Conservation (phyloP, 2,329 filamentous ascomycete genomes). For the Clonostachys rosea region DNA sequence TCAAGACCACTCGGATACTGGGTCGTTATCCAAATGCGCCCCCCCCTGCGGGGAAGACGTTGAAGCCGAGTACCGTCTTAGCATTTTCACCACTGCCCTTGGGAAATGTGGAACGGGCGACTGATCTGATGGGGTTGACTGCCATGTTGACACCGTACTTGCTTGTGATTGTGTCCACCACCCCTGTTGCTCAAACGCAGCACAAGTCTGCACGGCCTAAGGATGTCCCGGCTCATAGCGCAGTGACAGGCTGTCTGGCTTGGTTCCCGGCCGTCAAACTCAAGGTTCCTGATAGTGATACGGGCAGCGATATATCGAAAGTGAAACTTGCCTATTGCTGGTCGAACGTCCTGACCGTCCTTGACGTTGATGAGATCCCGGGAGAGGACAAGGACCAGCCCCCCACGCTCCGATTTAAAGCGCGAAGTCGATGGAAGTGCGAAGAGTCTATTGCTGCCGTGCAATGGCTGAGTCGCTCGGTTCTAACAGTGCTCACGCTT, state of each 20-base stretch:
- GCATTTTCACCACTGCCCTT: slow-evolving; percentile 87
- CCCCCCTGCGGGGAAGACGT: slow-evolving; percentile 55
- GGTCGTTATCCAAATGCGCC: slow-evolving; percentile 80
- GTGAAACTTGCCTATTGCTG: slow-evolving; percentile 95
- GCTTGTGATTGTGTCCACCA: slow-evolving; percentile 94
- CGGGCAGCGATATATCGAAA: slow-evolving; percentile 66
- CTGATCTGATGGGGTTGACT: slow-evolving; percentile 83
- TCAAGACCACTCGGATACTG: slow-evolving; percentile 86
- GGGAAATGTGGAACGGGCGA: slow-evolving; percentile 87
- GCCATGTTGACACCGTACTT: slow-evolving; percentile 95
- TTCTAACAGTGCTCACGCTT: slow-evolving; percentile 86
- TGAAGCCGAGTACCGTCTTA: slow-evolving; percentile 91
- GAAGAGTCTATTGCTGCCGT: slow-evolving; percentile 95
- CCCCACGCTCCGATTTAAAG: slow-evolving; percentile 71
- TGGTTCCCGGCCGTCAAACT: slow-evolving; percentile 97
- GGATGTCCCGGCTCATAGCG: slow-evolving; percentile 82
- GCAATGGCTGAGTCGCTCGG: slow-evolving; percentile 93
- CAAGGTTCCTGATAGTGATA: slow-evolving; percentile 66
- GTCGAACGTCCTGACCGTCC: slow-evolving; percentile 93
- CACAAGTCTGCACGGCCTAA: slow-evolving; percentile 90
- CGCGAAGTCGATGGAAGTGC: slow-evolving; percentile 84
- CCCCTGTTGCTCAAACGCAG: slow-evolving; percentile 91
- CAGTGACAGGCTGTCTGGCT: slow-evolving; percentile 88
- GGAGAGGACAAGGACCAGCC: slow-evolving; percentile 71
- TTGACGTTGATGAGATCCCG: slow-evolving; percentile 77